Percentiles rank a stretch among this genome's conserved stretches.
Conservation (phyloP, 73 alveolate species). For the Breviolum minutum region DNA sequence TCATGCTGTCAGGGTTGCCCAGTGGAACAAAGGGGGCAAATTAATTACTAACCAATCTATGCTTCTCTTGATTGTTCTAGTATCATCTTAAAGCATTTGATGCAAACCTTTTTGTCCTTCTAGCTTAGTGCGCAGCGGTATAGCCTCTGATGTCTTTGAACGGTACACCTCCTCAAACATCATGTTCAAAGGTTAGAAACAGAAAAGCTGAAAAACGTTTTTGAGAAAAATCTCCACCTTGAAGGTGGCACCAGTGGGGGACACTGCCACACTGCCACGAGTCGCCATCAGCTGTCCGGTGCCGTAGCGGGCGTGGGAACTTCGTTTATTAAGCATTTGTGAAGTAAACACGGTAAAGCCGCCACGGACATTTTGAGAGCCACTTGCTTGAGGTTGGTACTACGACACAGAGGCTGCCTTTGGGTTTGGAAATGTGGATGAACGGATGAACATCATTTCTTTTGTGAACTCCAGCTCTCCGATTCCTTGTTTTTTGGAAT, state of each 20-base stretch:
- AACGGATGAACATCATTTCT: not conserved
- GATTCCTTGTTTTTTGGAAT: not conserved
- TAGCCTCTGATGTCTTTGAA: no score
- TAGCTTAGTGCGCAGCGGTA: no score
- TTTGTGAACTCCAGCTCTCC: no score
- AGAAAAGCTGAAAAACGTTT: no score
- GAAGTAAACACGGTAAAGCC: not conserved
- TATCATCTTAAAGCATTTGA: no score
- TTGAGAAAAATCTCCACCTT: not conserved
- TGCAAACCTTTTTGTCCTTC: no score
- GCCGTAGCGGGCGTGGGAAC: not conserved
- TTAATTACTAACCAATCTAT: no score
- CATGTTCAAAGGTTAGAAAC: no score
- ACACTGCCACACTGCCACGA: conserved; percentile 7
- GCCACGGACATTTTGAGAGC: not conserved
- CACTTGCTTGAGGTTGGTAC: conserved; percentile 30
- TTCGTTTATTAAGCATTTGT: not conserved
- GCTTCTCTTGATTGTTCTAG: no score
- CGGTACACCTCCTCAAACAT: no score
- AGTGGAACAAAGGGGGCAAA: no score
- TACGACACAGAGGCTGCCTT: conserved; percentile 11
- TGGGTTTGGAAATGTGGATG: not conserved
- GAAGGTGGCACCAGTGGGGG: conserved; percentile 62
- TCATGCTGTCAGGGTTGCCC: no score
- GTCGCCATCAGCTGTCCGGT: conserved; percentile 67